Base-by-base conservation (phyloP, 1,139 yeast species). In the Nematodospora anomalae region DNA sequence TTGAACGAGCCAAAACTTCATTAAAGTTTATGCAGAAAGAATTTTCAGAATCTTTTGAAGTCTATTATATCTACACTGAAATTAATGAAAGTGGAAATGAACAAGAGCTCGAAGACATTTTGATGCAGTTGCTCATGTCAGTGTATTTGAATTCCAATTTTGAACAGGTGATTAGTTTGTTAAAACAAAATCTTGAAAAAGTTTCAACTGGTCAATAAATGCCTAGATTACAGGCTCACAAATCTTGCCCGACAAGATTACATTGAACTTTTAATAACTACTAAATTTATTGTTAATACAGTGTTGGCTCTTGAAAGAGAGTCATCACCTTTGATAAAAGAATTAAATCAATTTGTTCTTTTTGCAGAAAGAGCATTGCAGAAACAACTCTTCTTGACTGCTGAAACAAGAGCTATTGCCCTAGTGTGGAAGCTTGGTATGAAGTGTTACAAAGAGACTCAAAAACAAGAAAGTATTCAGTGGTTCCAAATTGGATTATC, bases 391-490 rank as follows among this genome's bases (percentile, higher is more conserved):
- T 47, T 56, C 1, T 44, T 42, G 21, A 49, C 49, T 11, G 47
- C 57, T 4, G 40, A 55, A 9, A 47, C 53, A 9, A 45, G 61
- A 23, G 30, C 52, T 1, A 43, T 54, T 3, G 52, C 63, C 1
- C 40, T 61, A 25, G 30, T 62, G n/a, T 62, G 65, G 64, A 60
- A 58, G n/a, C 40, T 43, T 14, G 64, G 62, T 0, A 54, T 54
- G 29, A 38, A 41, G 10, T 42, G 41, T 6, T 38, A 42, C 25
- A 59, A 60, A 26, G 41, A 38, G 3, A 35, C 29, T 1, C 35
- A 44, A 6, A 44, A 31, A 26, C 18, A 33, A 2, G 49, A 49
- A 10, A 52, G 60, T 1, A 26, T 52, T 3, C 37, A 34, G 1
- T 62, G 66, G 64, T 50, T 58, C 16, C 38, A 48, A 3, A 27